phyloP scores from a whole-genome alignment of 2,329 filamentous ascomycete genomes.

The Hirsutella rhossiliensis region DNA sequence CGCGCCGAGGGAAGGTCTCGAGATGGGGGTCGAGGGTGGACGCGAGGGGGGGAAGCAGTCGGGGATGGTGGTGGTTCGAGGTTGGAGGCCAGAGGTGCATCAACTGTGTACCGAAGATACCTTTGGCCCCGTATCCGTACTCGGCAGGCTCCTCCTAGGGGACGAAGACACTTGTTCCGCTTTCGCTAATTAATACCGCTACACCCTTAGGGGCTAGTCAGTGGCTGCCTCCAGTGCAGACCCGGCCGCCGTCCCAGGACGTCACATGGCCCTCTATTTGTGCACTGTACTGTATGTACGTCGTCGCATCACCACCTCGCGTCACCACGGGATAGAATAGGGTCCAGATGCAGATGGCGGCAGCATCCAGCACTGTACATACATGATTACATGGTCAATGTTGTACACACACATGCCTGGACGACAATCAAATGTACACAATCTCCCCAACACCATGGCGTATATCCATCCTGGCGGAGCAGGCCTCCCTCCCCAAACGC shows the following conservation, averaged over 20 bases:
- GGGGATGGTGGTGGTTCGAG: conserved; percentile 3
- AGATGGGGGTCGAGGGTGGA: neutral
- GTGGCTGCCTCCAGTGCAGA: conserved; percentile 1
- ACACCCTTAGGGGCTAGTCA: conserved; percentile 6
- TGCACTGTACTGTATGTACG: neutral
- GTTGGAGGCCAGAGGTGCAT: neutral
- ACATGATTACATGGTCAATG: no score
- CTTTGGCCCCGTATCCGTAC: no score
- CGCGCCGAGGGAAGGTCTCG: neutral
- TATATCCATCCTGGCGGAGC: no score
- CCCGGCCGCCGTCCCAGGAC: conserved; percentile 1
- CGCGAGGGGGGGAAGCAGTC: conserved; percentile 1
- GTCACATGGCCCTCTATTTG: neutral
- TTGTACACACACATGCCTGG: no score
- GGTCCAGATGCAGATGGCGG: no score
- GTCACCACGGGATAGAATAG: no score
- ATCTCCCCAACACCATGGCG: no score
- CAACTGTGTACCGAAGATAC: no score
- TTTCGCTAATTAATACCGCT: conserved; percentile 1
- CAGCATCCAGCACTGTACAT: no score
- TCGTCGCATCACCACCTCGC: neutral
- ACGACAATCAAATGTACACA: no score
- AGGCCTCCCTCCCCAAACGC: neutral
- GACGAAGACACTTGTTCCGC: neutral
- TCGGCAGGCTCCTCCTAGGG: neutral